phyloP scores from a whole-genome alignment of 805 yeast species.

The Starmerella cellae region DNA sequence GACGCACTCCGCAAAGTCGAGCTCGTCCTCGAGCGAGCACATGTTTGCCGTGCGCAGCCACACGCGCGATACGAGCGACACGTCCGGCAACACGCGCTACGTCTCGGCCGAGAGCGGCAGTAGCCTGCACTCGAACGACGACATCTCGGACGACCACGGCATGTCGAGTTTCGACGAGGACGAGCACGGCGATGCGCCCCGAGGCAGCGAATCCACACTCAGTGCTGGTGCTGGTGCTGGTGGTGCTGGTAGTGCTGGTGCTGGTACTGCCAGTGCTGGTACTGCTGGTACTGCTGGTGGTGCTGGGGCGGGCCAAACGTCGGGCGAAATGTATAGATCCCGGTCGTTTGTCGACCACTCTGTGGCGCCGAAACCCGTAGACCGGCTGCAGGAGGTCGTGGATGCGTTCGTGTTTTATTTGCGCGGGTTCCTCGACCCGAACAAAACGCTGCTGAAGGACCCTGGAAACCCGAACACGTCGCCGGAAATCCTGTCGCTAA shows the following conservation, averaged over 20 bases:
- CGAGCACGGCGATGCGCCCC: background rate
- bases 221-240: background rate
- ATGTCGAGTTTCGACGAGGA: too few relatives aligned
- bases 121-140: too few relatives aligned
- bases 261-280: background rate
- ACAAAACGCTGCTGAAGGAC: constrained; percentile 21
- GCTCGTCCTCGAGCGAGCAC: background rate
- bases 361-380: constrained; percentile 22
- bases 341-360: constrained; percentile 16
- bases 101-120: too few relatives aligned
- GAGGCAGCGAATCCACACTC: background rate
- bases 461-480: constrained; percentile 21
- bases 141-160: too few relatives aligned
- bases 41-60: background rate
- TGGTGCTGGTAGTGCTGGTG: background rate
- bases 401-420: constrained; percentile 28
- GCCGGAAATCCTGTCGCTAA: constrained; percentile 26
- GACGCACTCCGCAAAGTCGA: background rate
- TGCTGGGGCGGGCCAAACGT: background rate
- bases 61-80: background rate
- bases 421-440: constrained; percentile 25
- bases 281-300: background rate
- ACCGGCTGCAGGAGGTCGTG: constrained; percentile 28
- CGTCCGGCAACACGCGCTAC: background rate
- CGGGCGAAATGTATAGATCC: constrained; percentile 4